phyloP scores from a whole-genome alignment of 192 early-diverging fungal species.

The Ambispora gerdemannii region DNA sequence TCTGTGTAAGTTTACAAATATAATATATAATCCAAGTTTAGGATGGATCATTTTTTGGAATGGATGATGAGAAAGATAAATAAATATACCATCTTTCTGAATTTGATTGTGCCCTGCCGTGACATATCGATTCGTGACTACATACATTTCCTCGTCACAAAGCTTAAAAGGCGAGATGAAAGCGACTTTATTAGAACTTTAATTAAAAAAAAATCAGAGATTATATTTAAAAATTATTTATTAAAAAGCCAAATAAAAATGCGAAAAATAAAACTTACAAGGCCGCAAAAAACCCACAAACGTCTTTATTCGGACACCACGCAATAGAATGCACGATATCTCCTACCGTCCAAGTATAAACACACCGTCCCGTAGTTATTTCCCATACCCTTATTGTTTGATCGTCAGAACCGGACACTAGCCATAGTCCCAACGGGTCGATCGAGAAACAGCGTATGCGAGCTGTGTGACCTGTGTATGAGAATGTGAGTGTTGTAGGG shows the following conservation, averaged over 20 bases:
- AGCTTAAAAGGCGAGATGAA: conserved; percentile 41
- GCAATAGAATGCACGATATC: conserved; percentile 68
- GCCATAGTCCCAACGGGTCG: conserved; percentile 88
- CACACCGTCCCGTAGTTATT: conserved; percentile 81
- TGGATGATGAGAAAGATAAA: no score
- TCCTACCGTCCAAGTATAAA: conserved; percentile 71
- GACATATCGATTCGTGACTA: conserved; percentile 44
- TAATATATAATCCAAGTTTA: no score
- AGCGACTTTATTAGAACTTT: conserved; percentile 43
- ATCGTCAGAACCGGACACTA: conserved; percentile 91
- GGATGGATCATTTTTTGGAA: no score
- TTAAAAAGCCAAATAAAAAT: not conserved
- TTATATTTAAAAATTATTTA: not conserved
- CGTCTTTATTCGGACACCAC: conserved; percentile 85
- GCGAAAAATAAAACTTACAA: conserved; percentile 31
- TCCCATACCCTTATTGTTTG: conserved; percentile 88
- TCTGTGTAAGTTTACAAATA: no score
- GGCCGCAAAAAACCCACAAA: conserved; percentile 77
- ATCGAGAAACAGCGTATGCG: conserved; percentile 81
- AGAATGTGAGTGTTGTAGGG: conserved; percentile 75
- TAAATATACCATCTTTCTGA: conserved; percentile 13
- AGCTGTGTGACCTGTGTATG: conserved; percentile 78
- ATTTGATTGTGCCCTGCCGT: conserved; percentile 43
- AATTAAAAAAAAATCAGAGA: conserved; percentile 7
- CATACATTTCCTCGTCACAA: conserved; percentile 42